Conservation (phyloP, 306 rosid species). For the Datisca glomerata region DNA sequence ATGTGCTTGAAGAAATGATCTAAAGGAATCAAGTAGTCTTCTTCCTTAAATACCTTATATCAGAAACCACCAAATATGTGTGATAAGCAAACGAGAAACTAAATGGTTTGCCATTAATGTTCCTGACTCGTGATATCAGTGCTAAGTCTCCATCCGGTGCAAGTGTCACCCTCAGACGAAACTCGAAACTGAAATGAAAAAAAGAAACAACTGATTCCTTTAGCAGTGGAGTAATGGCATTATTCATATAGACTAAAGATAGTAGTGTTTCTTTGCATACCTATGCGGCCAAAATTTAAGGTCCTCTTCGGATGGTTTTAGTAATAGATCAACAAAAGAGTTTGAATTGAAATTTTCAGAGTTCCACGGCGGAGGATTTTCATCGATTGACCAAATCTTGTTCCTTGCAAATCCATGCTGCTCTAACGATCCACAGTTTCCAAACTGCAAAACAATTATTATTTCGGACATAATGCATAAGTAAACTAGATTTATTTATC, state of each 20-base stretch:
- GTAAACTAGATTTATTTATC: neutral
- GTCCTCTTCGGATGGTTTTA: constrained; percentile 78
- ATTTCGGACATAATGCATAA: constrained; percentile 7
- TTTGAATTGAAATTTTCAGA: constrained; percentile 37
- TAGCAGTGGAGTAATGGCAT: constrained; percentile 5
- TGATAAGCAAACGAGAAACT: constrained; percentile 86
- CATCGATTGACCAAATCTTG: constrained; percentile 72
- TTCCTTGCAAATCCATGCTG: constrained; percentile 91
- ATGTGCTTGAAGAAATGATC: too few relatives aligned
- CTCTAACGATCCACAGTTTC: constrained; percentile 71
- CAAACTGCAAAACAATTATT: constrained; percentile 51
- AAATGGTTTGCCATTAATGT: constrained; percentile 69
- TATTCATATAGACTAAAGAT: constrained; percentile 5
- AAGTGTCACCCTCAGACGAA: constrained; percentile 74
- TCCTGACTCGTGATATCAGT: constrained; percentile 66
- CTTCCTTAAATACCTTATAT: constrained; percentile 93
- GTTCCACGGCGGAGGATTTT: constrained; percentile 49
- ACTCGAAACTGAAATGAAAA: constrained; percentile 55
- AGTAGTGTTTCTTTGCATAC: constrained; percentile 14
- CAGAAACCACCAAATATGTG: constrained; percentile 72
- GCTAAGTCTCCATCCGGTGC: constrained; percentile 44
- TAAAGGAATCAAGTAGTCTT: too few relatives aligned
- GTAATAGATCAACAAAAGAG: constrained; percentile 60
- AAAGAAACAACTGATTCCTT: constrained; percentile 4
- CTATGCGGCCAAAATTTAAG: constrained; percentile 68